A percentile compares a stretch with the other conserved stretches of the same genome.
Evolutionary conservation across 441 rosid genomes (phyloP).

Genomic region (Cnidoscolus chayamansa): DNA sequence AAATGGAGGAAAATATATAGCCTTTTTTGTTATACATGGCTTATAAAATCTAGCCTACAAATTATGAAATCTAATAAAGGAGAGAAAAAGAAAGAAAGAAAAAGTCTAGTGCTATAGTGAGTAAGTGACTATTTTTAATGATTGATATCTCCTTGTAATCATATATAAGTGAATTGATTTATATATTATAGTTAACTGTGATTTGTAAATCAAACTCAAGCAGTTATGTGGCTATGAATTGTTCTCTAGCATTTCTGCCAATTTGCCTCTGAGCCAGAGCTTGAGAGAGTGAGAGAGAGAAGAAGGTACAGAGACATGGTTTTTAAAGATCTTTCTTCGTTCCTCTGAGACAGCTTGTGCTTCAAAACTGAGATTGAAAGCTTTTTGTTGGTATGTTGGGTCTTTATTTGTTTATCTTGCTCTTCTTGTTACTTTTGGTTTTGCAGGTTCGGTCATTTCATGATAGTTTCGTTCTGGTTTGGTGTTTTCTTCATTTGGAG

Average conservation of each 20-base stretch:
- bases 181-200: background rate
- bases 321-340: conserved; percentile 17
- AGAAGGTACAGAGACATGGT: conserved; percentile 9
- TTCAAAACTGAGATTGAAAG: conserved; percentile 10
- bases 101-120: background rate
- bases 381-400: conserved; percentile 23
- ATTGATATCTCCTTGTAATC: background rate
- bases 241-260: background rate
- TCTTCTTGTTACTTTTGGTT: background rate
- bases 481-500: background rate
- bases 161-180: conserved; percentile 1
- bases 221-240: conserved; percentile 9
- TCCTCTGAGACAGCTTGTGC: conserved; percentile 8
- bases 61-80: background rate
- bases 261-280: background rate
- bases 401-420: background rate
- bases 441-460: background rate
- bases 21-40: conserved; percentile 25
- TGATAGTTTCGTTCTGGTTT: background rate
- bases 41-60: conserved; percentile 7
- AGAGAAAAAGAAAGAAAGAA: background rate
- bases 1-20: conserved; percentile 32
- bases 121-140: background rate
- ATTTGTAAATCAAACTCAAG: background rate
- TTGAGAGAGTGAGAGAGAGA: background rate